phyloP scores from a whole-genome alignment of 2,329 filamentous ascomycete species.

The Botrytis medusae region DNA sequence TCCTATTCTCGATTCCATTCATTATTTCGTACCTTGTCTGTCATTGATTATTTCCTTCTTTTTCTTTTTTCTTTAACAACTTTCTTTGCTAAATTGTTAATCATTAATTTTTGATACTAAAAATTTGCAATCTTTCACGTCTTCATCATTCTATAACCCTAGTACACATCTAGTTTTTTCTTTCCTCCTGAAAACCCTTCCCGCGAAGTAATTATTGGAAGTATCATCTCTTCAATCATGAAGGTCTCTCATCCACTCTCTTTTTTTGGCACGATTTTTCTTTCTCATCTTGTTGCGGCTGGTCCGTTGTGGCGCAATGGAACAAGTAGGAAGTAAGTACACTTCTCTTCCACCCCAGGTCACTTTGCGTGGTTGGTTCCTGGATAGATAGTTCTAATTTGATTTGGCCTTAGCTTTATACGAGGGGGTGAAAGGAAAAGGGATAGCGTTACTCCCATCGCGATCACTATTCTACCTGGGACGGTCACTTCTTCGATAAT shows the following conservation, averaged over 20 bases:
- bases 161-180: not conserved
- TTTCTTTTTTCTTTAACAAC: not conserved
- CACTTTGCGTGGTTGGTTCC: not conserved
- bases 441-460: not conserved
- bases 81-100: slow-evolving; percentile 2
- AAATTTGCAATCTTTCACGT: not conserved
- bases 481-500: not conserved
- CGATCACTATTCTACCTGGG: slow-evolving; percentile 9
- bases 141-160: not conserved
- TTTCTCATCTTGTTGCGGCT: slow-evolving; percentile 4
- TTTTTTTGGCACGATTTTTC: not conserved
- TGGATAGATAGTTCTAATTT: not conserved
- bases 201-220: not conserved
- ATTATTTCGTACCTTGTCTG: not conserved
- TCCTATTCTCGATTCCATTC: not conserved
- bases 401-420: not conserved
- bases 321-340: slow-evolving; percentile 14
- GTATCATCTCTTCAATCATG: not conserved
- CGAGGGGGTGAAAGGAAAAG: not conserved
- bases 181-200: not conserved
- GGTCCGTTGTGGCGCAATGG: slow-evolving; percentile 16
- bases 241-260: not conserved
- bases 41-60: slow-evolving; percentile 8
- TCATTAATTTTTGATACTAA: not conserved
- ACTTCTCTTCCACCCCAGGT: not conserved